Evolutionary conservation across 257 asterid genomes (phyloP), one percentile per base, ranked within the genome.

Genomic region (Scutellaria barbata): DNA sequence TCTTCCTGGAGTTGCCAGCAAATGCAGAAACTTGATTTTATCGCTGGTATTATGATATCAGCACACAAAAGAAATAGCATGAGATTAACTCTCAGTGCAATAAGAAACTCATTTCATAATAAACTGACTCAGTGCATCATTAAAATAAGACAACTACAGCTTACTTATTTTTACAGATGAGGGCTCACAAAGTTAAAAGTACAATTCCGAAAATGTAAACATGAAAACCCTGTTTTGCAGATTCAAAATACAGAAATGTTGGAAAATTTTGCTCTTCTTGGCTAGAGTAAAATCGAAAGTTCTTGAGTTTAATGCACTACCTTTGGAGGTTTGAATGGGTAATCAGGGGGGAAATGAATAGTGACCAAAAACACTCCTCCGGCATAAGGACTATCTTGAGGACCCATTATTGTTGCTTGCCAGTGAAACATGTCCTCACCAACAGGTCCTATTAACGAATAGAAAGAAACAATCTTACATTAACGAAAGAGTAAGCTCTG

Each of bases 361-460:
- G 90, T 85, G 64, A 87, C 89, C 71, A 87, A 66, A 75, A 87
- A 87, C 76, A 89, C 93, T 37, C 96, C 96, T 46, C 96, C 96
- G 0, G 93, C 79, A 73, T 87, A 89, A 71, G 93, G 96, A 73
- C 93, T 89, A 57, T 85, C 96, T 25, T 85, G 87, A 3, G 96
- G 93, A 16, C 96, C 96, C 96, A 89, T 89, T 69, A 89, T 87
- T 0, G 96, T 89, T 53, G 91, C 96, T 83, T 86, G 93, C 96
- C 93, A 89, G 73, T 89, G 93, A 68, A 89, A 89, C 91, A 86
- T 87, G 81, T 89, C 96, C 77, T 89, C 96, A 55, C 90, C 94
- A 60, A 89, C 95, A 11, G 92, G 96, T 46, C 90, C 96, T 89
- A 79, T 77, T 54, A 50, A 43, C 69, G 74, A 56, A 57, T 39